phyloP scores from a whole-genome alignment of 176 grass and related monocot genomes.

The Guadua angustifolia region DNA sequence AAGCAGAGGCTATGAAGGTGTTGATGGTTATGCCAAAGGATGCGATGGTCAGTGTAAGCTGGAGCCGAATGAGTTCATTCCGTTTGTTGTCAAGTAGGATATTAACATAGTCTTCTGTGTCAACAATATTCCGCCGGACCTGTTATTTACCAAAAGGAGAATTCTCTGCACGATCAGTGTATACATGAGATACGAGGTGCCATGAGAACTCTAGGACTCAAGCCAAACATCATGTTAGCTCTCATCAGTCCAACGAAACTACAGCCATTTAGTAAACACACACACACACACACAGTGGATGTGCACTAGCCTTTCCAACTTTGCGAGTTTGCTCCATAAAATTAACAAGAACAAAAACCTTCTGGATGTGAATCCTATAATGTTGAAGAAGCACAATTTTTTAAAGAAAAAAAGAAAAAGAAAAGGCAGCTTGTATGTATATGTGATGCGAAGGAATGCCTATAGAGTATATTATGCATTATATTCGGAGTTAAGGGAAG shows the following conservation, averaged over 20 bases:
- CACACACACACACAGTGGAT: background rate
- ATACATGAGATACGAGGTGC: constrained; percentile 8
- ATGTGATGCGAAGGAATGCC: background rate
- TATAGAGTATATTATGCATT: background rate
- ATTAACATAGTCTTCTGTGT: constrained; percentile 94
- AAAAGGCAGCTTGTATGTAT: background rate
- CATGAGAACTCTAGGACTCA: background rate
- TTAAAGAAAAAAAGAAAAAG: background rate
- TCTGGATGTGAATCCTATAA: background rate
- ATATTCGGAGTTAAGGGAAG: background rate
- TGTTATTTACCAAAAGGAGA: constrained; percentile 50
- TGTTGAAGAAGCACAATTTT: background rate
- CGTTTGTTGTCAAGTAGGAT: constrained; percentile 88
- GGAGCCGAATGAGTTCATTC: constrained; percentile 91
- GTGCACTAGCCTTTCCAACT: background rate
- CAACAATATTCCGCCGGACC: constrained; percentile 84
- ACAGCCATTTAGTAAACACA: background rate
- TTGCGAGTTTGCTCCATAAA: constrained; percentile 4
- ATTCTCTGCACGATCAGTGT: constrained; percentile 28
- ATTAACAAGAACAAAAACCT: background rate
- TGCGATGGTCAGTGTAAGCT: constrained; percentile 74
- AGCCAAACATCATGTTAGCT: background rate
- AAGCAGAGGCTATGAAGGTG: constrained; percentile 77
- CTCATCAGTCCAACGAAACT: background rate
- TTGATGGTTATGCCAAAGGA: constrained; percentile 76